Percentiles rank a stretch among this genome's conserved stretches.
Conservation (phyloP, 2,329 filamentous ascomycete species). For the Sodiomyces alkalinus region DNA sequence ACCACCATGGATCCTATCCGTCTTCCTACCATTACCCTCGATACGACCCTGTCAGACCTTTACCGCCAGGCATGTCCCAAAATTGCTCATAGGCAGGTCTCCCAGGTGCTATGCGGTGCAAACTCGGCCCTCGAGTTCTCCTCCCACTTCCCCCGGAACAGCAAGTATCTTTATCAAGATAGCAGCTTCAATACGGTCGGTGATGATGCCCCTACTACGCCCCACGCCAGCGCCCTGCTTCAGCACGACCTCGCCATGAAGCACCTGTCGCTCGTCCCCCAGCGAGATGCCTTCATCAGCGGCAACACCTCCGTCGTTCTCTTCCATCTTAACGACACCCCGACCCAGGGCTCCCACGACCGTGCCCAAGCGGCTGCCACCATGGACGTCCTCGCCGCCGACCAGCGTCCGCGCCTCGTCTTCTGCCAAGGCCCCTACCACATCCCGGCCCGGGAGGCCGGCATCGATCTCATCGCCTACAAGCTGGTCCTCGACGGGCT, state of each 20-base stretch:
- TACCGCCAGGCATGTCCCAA: conserved; percentile 13
- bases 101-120: conserved; percentile 15
- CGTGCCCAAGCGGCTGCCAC: conserved; percentile 15
- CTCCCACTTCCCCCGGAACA: conserved; percentile 16
- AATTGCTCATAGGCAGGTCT: conserved; percentile 12
- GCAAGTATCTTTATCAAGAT: conserved; percentile 22
- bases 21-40: conserved; percentile 17
- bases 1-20: too few species aligned
- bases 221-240: conserved; percentile 5
- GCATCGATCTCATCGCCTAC: conserved; percentile 14
- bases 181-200: conserved; percentile 13
- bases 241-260: conserved; percentile 14
- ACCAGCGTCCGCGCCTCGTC: conserved; percentile 15
- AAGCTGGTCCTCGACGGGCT: conserved; percentile 16
- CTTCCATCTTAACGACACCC: conserved; percentile 13
- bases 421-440: conserved; percentile 16
- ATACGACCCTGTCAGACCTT: conserved; percentile 19
- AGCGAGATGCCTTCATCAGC: conserved; percentile 20
- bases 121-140: conserved; percentile 13
- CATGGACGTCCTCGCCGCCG: conserved; percentile 11
- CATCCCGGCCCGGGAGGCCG: conserved; percentile 11
- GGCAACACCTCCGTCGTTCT: conserved; percentile 13
- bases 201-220: conserved; percentile 1
- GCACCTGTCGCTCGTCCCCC: conserved; percentile 19
- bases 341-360: conserved; percentile 12